Conservation (phyloP, 2,329 filamentous ascomycete species). For the Aspergillus ibericus region DNA sequence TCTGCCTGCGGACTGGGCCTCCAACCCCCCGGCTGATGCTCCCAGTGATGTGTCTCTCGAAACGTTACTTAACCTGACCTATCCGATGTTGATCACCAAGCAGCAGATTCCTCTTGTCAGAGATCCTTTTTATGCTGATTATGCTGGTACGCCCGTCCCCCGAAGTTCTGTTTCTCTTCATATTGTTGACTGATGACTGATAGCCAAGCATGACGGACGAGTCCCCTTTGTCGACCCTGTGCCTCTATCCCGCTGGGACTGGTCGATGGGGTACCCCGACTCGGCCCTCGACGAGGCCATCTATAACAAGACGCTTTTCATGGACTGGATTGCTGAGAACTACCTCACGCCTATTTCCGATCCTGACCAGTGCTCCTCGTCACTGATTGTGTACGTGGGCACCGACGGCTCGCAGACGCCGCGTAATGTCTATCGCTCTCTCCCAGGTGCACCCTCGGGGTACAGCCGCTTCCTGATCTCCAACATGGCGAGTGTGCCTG, state of each 20-base stretch:
- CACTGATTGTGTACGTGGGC: conserved; percentile 51
- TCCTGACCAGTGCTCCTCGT: conserved; percentile 3
- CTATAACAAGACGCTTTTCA: conserved; percentile 52
- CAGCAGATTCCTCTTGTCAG: conserved; percentile 49
- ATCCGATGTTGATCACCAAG: conserved; percentile 27
- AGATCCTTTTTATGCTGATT: conserved; percentile 53
- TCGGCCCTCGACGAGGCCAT: conserved; percentile 46
- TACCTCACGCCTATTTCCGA: conserved; percentile 19
- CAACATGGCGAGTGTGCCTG: conserved; percentile 39
- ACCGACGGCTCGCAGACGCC: conserved; percentile 43
- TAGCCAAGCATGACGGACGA: conserved; percentile 43
- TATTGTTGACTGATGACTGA: neutral
- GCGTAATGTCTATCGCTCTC: conserved; percentile 45
- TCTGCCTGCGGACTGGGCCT: conserved; percentile 16
- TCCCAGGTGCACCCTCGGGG: conserved; percentile 50
- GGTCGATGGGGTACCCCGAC: conserved; percentile 43
- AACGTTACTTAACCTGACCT: conserved; percentile 24
- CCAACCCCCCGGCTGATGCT: conserved; percentile 31
- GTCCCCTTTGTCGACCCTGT: conserved; percentile 53
- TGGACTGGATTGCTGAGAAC: conserved; percentile 37
- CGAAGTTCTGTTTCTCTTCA: neutral
- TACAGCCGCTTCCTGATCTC: conserved; percentile 42
- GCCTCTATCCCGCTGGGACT: conserved; percentile 51
- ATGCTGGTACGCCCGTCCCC: conserved; percentile 32
- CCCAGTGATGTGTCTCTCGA: conserved; percentile 31